These are phyloP conservation scores for Wickerhamomyces sp. DNA, from an alignment of 1,139 yeast genomes.

Conservation along the genomic window DNA sequence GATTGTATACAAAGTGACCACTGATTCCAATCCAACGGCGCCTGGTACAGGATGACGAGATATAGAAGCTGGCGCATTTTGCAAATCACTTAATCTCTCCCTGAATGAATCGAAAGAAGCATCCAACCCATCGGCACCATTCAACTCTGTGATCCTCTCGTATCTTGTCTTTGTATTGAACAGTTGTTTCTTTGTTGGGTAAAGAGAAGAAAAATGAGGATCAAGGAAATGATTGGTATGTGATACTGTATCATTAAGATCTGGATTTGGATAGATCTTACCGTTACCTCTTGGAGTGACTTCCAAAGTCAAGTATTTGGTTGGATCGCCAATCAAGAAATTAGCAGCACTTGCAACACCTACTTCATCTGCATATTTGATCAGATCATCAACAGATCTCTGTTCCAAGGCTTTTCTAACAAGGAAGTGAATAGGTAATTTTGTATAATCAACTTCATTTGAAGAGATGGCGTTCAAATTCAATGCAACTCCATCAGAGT, in stretches of 20 bases:
- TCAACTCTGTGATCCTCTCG: constrained; percentile 12
- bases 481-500: constrained; percentile 15
- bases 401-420: constrained; percentile 27
- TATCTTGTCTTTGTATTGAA: constrained; percentile 13
- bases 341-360: constrained; percentile 27
- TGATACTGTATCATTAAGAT: constrained; percentile 8
- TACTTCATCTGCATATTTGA: constrained; percentile 13
- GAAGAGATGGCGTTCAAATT: constrained; percentile 20
- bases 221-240: constrained; percentile 21
- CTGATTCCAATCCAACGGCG: constrained; percentile 12
- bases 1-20: constrained; percentile 17
- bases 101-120: constrained; percentile 12
- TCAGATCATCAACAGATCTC: constrained; percentile 23
- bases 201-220: constrained; percentile 2
- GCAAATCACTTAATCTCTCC: constrained; percentile 11
- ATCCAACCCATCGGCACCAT: constrained; percentile 1
- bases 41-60: constrained; percentile 7
- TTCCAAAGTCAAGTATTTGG: constrained; percentile 13
- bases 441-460: constrained; percentile 21
- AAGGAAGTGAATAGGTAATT: constrained; percentile 30
- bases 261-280: constrained; percentile 7
- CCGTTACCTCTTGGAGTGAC: constrained; percentile 14
- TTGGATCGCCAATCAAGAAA: constrained; percentile 23
- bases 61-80: constrained; percentile 11
- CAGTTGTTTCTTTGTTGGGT: constrained; percentile 9